Conservation (phyloP, 192 early-diverging fungal genomes). For the Blastocladiella britannica region DNA sequence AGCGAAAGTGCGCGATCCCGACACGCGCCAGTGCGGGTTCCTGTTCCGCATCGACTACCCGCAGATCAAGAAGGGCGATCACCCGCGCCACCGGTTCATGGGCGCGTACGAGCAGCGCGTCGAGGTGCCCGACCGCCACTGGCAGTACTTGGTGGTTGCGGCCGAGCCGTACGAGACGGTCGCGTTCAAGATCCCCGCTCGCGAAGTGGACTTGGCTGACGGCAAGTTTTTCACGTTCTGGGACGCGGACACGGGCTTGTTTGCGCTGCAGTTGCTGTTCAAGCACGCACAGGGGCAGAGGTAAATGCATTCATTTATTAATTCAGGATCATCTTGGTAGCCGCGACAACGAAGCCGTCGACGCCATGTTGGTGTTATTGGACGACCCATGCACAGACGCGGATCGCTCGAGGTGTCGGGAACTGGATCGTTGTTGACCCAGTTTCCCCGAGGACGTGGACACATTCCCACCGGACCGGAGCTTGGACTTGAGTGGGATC, state of each 20-base stretch:
- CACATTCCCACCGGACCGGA: too few species aligned
- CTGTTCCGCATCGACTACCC: conserved; percentile 90
- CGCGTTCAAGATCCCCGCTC: conserved; percentile 80
- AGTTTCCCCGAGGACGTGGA: too few species aligned
- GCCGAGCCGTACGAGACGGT: conserved; percentile 92
- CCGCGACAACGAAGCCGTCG: too few species aligned
- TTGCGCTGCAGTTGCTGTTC: conserved; percentile 82
- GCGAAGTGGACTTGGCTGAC: conserved; percentile 69
- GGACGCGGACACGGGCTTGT: conserved; percentile 75
- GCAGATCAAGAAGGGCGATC: conserved; percentile 61
- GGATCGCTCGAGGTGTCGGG: too few species aligned
- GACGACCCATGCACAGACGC: too few species aligned
- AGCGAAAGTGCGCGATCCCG: conserved; percentile 75
- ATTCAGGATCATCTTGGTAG: too few species aligned
- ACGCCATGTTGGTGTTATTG: too few species aligned
- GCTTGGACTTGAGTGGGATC: too few species aligned
- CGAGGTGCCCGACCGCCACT: conserved; percentile 63
- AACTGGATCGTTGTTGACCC: too few species aligned
- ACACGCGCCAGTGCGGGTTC: conserved; percentile 66
- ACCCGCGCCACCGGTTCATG: conserved; percentile 89
- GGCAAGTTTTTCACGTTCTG: conserved; percentile 84
- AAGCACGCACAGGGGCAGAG: conserved; percentile 27
- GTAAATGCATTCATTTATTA: too few species aligned
- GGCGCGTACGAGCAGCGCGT: conserved; percentile 82
- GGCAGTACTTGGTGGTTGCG: conserved; percentile 86